Evolutionary conservation across 768 basidiomycete species (phyloP), one percentile per base, ranked within the genome.

Genomic region (Kwoniella dendrophila): DNA sequence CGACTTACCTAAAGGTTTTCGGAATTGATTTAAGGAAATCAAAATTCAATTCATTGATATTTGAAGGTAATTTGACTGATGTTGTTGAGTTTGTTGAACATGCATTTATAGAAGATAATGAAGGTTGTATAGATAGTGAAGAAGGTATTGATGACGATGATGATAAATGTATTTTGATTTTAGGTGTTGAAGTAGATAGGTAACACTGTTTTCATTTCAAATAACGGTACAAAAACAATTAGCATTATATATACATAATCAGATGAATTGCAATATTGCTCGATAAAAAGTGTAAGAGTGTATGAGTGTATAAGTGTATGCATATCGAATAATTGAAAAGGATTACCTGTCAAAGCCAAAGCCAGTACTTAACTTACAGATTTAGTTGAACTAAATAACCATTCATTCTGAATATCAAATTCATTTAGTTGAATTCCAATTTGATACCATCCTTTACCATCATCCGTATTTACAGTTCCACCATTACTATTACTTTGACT

Each of bases 401-500:
- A 69, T 24, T 64, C 59, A 8, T 57, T 40, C 20, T 56, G 59
- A 2, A 14, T 50, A 14, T 43, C 61, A 20, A 30, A 16, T 26
- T 40, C 59, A 30, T 54, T 62, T 7, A 36, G 20, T 14, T 50
- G 55, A 45, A 72, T 11, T 47, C 53, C 64, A n/a, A 72, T 47
- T 54, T 72, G 70, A 63, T 72, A 72, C 70, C 70, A 72, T 11
- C 66, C 66, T 29, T 60, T 59, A 27, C 55, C 65, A 51, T 60
- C 50, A 32, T 60, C 63, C 16, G 18, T 30, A 20, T 36, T 14
- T 5, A 30, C 47, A 16, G 14, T 22, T 57, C 45, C 29, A 29
- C 27, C 4, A n/a, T 41, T 22, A 12, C 18, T 27, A 22, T 5
- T 6, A 26, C 44, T 26, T 50, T 12, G 59, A 12, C 10, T 14